These are phyloP conservation scores for Exserohilum turcica DNA, from an alignment of 2,329 filamentous ascomycete genomes.

Conservation along the genomic window DNA sequence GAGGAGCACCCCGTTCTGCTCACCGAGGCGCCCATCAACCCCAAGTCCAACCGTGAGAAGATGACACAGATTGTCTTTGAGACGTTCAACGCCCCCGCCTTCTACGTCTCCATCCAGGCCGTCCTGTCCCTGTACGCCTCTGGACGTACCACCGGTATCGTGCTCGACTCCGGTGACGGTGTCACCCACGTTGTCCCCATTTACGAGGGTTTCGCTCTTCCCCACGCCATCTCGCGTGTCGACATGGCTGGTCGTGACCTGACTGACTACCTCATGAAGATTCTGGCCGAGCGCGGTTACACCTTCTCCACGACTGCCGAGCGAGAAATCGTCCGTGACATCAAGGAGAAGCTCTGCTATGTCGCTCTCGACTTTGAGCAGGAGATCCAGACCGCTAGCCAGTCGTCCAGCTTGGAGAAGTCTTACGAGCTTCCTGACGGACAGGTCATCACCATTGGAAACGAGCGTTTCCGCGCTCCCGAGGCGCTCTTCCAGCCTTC, in stretches of 20 bases:
- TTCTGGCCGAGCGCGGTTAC: slow-evolving; percentile 98
- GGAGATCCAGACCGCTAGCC: slow-evolving; percentile 99
- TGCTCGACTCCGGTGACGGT: slow-evolving; percentile 99
- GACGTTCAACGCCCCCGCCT: slow-evolving; percentile 99
- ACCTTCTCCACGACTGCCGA: slow-evolving; percentile 99
- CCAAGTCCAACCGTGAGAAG: slow-evolving; percentile 99
- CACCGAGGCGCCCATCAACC: slow-evolving; percentile 99
- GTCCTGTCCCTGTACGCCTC: slow-evolving; percentile 99
- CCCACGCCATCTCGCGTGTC: slow-evolving; percentile 99
- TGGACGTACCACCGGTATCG: slow-evolving; percentile 99
- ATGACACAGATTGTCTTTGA: slow-evolving; percentile 99
- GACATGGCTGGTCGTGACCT: slow-evolving; percentile 99
- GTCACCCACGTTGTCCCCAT: slow-evolving; percentile 99
- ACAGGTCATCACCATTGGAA: slow-evolving; percentile 99
- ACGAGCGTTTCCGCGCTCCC: slow-evolving; percentile 99
- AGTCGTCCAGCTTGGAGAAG: slow-evolving; percentile 99
- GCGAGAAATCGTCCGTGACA: slow-evolving; percentile 99
- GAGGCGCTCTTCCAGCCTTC: slow-evolving; percentile 99
- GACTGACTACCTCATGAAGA: slow-evolving; percentile 99
- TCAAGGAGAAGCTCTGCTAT: slow-evolving; percentile 99
- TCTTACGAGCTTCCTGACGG: slow-evolving; percentile 99
- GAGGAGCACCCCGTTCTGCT: slow-evolving; percentile 99
- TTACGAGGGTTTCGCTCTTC: slow-evolving; percentile 99
- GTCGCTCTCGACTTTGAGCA: slow-evolving; percentile 99
- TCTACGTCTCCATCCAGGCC: slow-evolving; percentile 99